Evolutionary conservation across 1,284 basidiomycete genomes (phyloP).

Genomic region (Neolentinus lepideus): DNA sequence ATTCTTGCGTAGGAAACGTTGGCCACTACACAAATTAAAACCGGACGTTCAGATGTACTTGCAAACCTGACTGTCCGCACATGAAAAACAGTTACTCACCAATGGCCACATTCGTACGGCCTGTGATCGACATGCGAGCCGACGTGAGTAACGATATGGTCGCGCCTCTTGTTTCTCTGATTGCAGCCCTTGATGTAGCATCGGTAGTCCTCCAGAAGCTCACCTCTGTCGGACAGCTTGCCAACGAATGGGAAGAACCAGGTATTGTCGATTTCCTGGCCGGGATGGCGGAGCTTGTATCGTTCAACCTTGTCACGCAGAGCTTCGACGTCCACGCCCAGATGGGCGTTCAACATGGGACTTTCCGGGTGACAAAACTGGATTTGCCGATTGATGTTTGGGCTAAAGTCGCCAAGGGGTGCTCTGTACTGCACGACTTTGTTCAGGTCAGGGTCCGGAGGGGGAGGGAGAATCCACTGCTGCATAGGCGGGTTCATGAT

Average conservation of each 20-base stretch:
- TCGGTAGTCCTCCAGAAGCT: constrained; percentile 49
- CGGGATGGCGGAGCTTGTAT: constrained; percentile 43
- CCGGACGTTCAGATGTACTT: constrained; percentile 8
- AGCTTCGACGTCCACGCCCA: constrained; percentile 44
- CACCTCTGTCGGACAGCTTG: constrained; percentile 48
- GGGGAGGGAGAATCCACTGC: too few species aligned
- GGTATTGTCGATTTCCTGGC: constrained; percentile 46
- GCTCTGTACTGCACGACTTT: not conserved
- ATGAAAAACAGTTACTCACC: constrained; percentile 31
- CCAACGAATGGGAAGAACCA: constrained; percentile 63
- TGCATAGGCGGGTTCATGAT: too few species aligned
- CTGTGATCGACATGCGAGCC: constrained; percentile 63
- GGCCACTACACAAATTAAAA: constrained; percentile 30
- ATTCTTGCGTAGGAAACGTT: constrained; percentile 62
- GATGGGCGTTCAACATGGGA: constrained; percentile 40
- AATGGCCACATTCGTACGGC: constrained; percentile 51
- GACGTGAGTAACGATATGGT: constrained; percentile 66
- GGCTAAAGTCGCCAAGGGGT: not conserved
- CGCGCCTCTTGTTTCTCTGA: constrained; percentile 59
- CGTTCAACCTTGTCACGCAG: constrained; percentile 46
- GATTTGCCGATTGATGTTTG: not conserved
- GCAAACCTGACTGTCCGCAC: not conserved
- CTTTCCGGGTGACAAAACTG: constrained; percentile 9
- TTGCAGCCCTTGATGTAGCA: constrained; percentile 57
- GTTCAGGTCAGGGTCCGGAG: too few species aligned